A percentile compares a stretch with the other conserved stretches of the same genome.
These are phyloP conservation scores for Saturnispora gosingensis DNA, from an alignment of 805 yeast genomes.

Conservation along the genomic window DNA sequence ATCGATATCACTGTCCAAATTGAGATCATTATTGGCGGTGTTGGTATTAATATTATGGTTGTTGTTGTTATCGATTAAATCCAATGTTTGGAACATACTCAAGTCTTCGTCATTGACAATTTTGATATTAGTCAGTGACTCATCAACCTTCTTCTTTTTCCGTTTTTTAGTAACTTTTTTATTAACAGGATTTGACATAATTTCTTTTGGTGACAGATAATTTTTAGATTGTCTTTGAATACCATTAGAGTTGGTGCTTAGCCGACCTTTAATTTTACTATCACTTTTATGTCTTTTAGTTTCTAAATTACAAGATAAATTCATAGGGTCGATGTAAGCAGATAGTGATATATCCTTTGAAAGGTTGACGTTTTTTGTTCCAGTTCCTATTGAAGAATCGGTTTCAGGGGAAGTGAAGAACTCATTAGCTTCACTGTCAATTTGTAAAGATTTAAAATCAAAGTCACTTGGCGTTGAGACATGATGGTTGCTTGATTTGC, in stretches of 20 bases:
- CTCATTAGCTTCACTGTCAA: background rate
- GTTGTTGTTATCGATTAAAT: background rate
- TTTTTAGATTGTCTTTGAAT: background rate
- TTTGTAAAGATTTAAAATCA: background rate
- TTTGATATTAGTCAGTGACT: background rate
- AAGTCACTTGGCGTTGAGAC: background rate
- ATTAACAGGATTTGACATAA: conserved; percentile 1
- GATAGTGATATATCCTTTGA: background rate
- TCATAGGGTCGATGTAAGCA: conserved; percentile 22
- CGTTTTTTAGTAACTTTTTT: background rate
- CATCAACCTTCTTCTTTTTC: background rate
- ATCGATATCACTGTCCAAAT: conserved; percentile 1
- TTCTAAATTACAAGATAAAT: conserved; percentile 25
- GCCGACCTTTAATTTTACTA: background rate
- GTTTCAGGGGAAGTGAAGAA: conserved; percentile 6
- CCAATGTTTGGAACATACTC: background rate
- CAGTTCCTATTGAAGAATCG: conserved; percentile 7
- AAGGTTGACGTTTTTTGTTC: conserved; percentile 3
- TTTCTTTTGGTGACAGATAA: conserved; percentile 5
- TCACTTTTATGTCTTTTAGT: conserved; percentile 20
- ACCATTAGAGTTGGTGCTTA: conserved; percentile 1
- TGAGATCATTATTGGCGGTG: background rate
- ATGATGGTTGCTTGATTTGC: background rate
- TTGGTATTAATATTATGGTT: background rate
- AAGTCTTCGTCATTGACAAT: conserved; percentile 1